Evolutionary conservation across 2,329 filamentous ascomycete species (phyloP).

Genomic region (Aaosphaeria pasadenensis): DNA sequence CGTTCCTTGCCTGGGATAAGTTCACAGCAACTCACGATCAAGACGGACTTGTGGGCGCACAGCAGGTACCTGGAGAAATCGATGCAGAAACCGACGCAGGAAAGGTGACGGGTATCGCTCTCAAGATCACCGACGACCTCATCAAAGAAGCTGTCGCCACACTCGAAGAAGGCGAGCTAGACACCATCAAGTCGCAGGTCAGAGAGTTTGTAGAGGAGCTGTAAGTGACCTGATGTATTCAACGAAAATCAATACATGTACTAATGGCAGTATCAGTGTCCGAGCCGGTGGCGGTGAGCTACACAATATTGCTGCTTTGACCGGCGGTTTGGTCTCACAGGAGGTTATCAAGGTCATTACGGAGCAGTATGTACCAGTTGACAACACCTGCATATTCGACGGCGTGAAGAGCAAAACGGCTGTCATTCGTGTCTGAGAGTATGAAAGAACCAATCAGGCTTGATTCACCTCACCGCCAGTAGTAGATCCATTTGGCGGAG

Average conservation of each 20-base stretch:
- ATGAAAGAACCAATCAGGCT: neutral
- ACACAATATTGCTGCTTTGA: conserved; percentile 85
- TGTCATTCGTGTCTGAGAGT: conserved; percentile 45
- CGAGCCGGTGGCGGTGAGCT: conserved; percentile 81
- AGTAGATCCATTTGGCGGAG: too few species aligned
- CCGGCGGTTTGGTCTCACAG: conserved; percentile 92
- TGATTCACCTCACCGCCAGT: too few species aligned
- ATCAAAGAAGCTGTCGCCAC: conserved; percentile 40
- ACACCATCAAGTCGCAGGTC: conserved; percentile 32
- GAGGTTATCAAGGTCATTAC: conserved; percentile 88
- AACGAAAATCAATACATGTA: neutral
- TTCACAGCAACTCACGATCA: conserved; percentile 42
- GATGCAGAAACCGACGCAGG: conserved; percentile 32
- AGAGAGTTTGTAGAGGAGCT: conserved; percentile 43
- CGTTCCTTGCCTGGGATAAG: conserved; percentile 51
- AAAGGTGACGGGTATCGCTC: conserved; percentile 43
- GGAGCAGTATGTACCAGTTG: conserved; percentile 63
- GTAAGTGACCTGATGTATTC: conserved; percentile 25
- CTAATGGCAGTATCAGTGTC: conserved; percentile 42
- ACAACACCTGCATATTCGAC: conserved; percentile 63
- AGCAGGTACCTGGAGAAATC: conserved; percentile 35
- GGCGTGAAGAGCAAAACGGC: conserved; percentile 56
- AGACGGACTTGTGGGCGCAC: conserved; percentile 30
- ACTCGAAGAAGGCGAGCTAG: conserved; percentile 43
- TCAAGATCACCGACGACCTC: conserved; percentile 40